Evolutionary conservation across 2,329 filamentous ascomycete genomes (phyloP), one percentile per base, ranked within the genome.

Genomic region (Arthroderma sp.): DNA sequence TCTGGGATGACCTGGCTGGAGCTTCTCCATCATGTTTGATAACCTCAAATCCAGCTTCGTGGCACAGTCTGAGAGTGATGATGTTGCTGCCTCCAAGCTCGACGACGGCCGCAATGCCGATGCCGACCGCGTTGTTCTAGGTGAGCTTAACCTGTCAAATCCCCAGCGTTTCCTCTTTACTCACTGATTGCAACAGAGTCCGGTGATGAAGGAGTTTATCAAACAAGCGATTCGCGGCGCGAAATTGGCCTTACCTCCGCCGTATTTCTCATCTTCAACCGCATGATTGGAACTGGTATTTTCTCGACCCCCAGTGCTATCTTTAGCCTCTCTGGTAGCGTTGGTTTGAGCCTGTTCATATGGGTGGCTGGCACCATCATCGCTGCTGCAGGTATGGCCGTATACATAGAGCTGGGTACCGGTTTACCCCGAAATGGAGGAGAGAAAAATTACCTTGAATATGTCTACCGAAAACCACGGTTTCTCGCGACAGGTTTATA

Each of bases 241-340:
- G 46, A 49, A 32, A 55, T 55, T 29, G 53, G 53, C 22, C 43
- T 52, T n/a, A 46, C 50, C 29, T 51, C 48, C 29, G 53, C 53
- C 7, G 47, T 61, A 4, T 62, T 64, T 44, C 58, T 64, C 11
- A 63, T 64, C 45, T 59, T 64, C 51, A 64, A 64, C 34, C 70
- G 79, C 34, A 77, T 83, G 27, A 77, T 83, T 32, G 79, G 79
- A 11, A 79, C 73, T 50, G 79, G 79, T 30, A 82, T 84, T 50
- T 84, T 84, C 53, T 79, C 80, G 0, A 82, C 78, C 0, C 80
- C 78, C 0, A 80, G 76, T 0, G 70, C 76, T 3, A 80, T 85
- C 43, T 67, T 81, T 1, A 69, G 73, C 28, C 71, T 75, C 0
- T 77, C 77, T 1, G 80, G 81, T 2, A 83, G 78, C 46, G 70